Conservation (phyloP, 441 rosid genomes). For the Corymbia calophylla region DNA sequence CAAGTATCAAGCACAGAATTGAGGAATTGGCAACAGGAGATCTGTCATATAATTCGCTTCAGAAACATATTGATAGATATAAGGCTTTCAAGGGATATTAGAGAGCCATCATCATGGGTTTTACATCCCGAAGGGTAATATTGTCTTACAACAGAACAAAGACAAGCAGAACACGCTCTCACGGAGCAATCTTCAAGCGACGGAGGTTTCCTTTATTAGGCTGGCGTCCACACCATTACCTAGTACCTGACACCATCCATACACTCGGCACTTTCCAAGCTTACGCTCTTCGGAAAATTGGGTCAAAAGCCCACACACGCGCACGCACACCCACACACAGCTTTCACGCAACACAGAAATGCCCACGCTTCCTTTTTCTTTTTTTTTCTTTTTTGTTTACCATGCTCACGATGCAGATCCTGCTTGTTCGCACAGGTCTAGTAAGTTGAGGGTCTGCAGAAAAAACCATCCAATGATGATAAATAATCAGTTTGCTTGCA, state of each 20-base stretch:
- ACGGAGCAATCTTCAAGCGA: not conserved
- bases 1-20: not conserved
- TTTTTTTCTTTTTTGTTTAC: not conserved
- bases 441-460: not conserved
- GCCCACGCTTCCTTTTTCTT: not conserved
- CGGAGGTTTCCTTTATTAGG: not conserved
- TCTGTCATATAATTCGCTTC: not conserved
- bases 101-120: not conserved
- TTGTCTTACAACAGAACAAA: not conserved
- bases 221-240: not conserved
- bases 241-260: not conserved
- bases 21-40: not conserved
- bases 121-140: not conserved
- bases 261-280: not conserved
- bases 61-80: not conserved
- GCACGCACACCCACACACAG: not conserved
- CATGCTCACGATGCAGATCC: not conserved
- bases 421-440: not conserved
- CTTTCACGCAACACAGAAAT: not conserved
- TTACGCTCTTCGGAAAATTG: not conserved
- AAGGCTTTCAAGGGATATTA: not conserved
- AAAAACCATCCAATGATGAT: not conserved
- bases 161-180: not conserved
- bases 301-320: not conserved
- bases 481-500: not conserved